Conservation (phyloP, 176 grass and related monocot genomes). For the Saccharum spontaneum region DNA sequence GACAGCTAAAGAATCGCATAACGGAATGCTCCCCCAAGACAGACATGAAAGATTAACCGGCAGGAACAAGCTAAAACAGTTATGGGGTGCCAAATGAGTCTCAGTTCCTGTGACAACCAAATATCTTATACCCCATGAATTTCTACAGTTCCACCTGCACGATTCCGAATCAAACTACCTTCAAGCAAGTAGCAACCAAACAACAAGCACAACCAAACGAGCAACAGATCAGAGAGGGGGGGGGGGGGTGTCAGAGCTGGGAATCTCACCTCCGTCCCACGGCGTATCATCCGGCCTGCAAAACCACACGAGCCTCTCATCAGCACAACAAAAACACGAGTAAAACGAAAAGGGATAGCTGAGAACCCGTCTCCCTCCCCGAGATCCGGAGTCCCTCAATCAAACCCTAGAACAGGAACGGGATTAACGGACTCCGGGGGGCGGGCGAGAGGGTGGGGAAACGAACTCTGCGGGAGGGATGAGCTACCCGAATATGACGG, state of each 20-base stretch:
- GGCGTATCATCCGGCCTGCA: constrained; percentile 94
- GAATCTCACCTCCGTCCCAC: constrained; percentile 88
- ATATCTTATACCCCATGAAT: not conserved
- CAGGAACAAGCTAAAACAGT: not conserved
- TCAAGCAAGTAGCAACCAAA: not conserved
- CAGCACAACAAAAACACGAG: constrained; percentile 6
- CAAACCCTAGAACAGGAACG: constrained; percentile 9
- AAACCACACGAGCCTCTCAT: constrained; percentile 17
- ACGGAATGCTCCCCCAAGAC: not conserved
- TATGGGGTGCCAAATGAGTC: not conserved
- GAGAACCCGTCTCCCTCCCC: not conserved
- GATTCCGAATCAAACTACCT: not conserved
- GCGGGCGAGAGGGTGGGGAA: too few relatives aligned
- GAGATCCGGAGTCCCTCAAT: constrained; percentile 24
- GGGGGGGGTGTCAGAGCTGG: not conserved
- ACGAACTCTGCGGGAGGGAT: not conserved
- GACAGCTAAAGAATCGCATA: not conserved
- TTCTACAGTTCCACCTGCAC: not conserved
- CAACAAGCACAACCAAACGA: not conserved
- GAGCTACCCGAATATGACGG: constrained; percentile 86
- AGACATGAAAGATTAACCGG: not conserved
- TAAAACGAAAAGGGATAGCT: not conserved
- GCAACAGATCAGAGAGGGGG: constrained; percentile 14
- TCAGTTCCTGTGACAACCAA: not conserved
- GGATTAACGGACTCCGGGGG: not conserved